A percentile compares a stretch with the other conserved stretches of the same genome.
phyloP scores from a whole-genome alignment of 2,329 filamentous ascomycete species.

The Fusarium dimerum region DNA sequence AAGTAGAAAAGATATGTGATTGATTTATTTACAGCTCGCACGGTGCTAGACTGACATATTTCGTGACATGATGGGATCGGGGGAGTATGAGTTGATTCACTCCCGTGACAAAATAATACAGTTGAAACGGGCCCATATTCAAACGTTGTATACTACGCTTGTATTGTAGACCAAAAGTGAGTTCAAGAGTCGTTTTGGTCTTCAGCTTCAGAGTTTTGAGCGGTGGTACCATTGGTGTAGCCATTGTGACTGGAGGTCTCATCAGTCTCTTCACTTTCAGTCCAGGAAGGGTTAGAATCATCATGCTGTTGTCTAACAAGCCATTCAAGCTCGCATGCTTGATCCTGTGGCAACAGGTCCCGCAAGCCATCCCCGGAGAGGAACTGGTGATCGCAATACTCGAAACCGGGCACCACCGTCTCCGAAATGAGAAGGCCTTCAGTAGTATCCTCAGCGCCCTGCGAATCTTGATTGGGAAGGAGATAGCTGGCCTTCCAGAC shows the following conservation, averaged over 20 bases:
- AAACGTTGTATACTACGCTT: no score
- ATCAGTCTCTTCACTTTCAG: neutral
- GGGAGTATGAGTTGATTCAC: no score
- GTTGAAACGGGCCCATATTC: no score
- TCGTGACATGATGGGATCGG: no score
- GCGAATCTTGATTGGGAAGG: constrained; percentile 31
- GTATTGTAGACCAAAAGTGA: no score
- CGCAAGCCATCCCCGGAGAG: constrained; percentile 51
- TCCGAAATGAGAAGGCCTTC: constrained; percentile 65
- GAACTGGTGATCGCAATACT: constrained; percentile 68
- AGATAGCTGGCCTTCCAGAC: constrained; percentile 67
- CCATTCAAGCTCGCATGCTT: constrained; percentile 50
- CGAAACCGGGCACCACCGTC: constrained; percentile 69
- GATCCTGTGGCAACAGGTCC: constrained; percentile 52
- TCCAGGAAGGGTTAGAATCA: neutral
- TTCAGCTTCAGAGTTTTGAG: no score
- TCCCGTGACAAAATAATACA: no score
- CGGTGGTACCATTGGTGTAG: no score
- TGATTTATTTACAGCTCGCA: neutral
- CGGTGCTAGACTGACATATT: no score
- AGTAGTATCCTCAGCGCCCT: constrained; percentile 33
- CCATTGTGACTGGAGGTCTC: neutral
- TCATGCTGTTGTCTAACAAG: constrained; percentile 34
- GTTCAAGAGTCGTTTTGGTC: no score
- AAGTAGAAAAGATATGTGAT: constrained; percentile 15